Evolutionary conservation across 2,329 filamentous ascomycete species (phyloP).

Genomic region (Calonectria henricotiae): DNA sequence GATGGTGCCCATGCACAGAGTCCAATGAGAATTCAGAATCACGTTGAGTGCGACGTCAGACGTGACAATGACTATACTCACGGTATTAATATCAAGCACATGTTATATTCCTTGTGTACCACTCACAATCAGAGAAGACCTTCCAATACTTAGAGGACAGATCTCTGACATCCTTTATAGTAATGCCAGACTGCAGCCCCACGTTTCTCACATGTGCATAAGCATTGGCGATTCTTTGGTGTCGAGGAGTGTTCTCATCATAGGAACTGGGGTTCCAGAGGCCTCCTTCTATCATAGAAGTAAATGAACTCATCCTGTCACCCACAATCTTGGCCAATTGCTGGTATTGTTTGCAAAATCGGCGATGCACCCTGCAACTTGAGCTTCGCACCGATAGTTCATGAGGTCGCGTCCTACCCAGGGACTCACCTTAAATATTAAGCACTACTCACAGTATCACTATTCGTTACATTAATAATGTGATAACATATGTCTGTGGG

Average conservation of each 20-base stretch:
- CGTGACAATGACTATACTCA: background rate
- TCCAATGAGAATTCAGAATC: background rate
- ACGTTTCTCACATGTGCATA: background rate
- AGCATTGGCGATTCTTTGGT: background rate
- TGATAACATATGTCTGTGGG: no score
- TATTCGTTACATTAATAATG: no score
- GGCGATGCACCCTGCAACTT: no score
- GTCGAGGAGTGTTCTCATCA: background rate
- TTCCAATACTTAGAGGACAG: background rate
- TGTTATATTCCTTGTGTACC: background rate
- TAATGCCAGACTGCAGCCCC: background rate
- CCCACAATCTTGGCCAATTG: background rate
- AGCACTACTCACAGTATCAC: no score
- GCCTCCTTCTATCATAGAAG: background rate
- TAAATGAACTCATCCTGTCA: background rate
- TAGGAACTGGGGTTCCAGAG: background rate
- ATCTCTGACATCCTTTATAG: background rate
- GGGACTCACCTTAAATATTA: no score
- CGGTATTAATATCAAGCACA: background rate
- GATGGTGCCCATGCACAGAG: constrained; percentile 1
- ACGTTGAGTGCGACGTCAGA: background rate
- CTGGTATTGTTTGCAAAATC: no score
- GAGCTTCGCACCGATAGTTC: no score
- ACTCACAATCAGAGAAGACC: background rate
- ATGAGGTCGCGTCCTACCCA: no score